These are phyloP conservation scores for Keithomyces neogunnii DNA, from an alignment of 2,329 filamentous ascomycete genomes.

Conservation along the genomic window DNA sequence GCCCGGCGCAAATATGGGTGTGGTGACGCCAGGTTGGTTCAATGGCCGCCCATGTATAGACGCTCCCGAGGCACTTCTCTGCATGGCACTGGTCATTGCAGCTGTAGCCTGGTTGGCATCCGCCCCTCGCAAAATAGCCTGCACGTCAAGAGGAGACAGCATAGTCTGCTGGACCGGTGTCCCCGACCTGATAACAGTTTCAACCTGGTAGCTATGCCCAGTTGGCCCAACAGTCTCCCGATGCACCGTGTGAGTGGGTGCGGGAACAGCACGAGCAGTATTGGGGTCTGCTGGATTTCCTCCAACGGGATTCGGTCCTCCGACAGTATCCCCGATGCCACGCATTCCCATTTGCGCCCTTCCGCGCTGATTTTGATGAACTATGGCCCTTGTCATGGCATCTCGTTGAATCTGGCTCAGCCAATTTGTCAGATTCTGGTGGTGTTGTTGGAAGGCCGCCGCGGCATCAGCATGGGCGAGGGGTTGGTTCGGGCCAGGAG, in stretches of 20 bases:
- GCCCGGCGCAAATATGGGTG: constrained; percentile 26
- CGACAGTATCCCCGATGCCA: constrained; percentile 27
- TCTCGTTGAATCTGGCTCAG: constrained; percentile 39
- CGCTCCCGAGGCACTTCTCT: constrained; percentile 39
- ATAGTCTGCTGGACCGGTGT: constrained; percentile 15
- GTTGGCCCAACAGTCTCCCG: constrained; percentile 25
- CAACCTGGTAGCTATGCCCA: constrained; percentile 26
- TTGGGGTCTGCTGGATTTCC: constrained; percentile 15
- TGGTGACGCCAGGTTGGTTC: constrained; percentile 33
- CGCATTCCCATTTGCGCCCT: constrained; percentile 31
- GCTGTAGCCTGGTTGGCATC: constrained; percentile 37
- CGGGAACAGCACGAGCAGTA: constrained; percentile 15
- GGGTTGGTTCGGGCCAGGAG: constrained; percentile 15
- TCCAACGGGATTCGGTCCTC: constrained; percentile 8
- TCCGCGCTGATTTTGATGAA: constrained; percentile 34
- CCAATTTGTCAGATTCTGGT: constrained; percentile 36
- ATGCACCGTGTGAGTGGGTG: constrained; percentile 20
- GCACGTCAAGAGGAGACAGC: constrained; percentile 34
- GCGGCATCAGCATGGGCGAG: constrained; percentile 18
- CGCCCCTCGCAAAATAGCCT: constrained; percentile 35
- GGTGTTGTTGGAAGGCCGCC: constrained; percentile 27
- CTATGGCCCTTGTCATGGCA: constrained; percentile 30
- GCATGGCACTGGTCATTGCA: constrained; percentile 42
- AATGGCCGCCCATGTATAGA: constrained; percentile 29
- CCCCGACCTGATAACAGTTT: constrained; percentile 21